Base-by-base conservation (phyloP, 2,329 filamentous ascomycete genomes). In the Ophiostoma himal-ulmi region DNA sequence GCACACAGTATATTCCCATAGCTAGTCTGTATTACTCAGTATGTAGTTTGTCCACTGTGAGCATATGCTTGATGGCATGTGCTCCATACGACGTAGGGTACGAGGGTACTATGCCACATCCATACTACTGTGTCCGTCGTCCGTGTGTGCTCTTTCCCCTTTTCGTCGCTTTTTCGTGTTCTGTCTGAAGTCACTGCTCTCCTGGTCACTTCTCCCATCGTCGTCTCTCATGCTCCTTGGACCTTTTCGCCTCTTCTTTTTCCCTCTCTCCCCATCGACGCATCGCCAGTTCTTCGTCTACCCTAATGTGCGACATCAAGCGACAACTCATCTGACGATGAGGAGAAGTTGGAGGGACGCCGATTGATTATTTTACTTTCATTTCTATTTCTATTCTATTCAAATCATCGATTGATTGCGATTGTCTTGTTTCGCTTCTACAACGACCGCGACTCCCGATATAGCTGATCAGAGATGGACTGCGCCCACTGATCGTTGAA, bases 191-290 rank as follows among this genome's bases (percentile, higher is more conserved):
- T n/a, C n/a, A n/a, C n/a, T n/a, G n/a, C n/a, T n/a, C n/a, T n/a
- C n/a, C n/a, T n/a, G n/a, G n/a, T n/a, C n/a, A n/a, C 41, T 48
- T 17, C 44, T 48, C 30, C 39, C 14, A 11, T 10, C 39, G 39
- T 44, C 65, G 30, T 37, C 65, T 62, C 30, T 41, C 67, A 71
- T 48, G 17, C n/a, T 30, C 44, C 44, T 57, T 57, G 5, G 10
- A 5, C 52, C 52, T 74, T 13, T 79, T 68, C 41, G 20, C 57
- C 68, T 77, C 77, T 72, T 82, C 80, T 11, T 66, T 70, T 68
- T 67, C 68, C 73, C 70, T 73, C 70, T 20, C 44, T 48, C 72
- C 5, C 73, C 71, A 52, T 54, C 41, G 65, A 62, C 57, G 57
- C 57, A 48, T 64, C 68, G 26, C 69, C 57, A 69, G 66, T 36